Conservation (phyloP, 352 stramenopile species). For the Phytophthora crassamura region DNA sequence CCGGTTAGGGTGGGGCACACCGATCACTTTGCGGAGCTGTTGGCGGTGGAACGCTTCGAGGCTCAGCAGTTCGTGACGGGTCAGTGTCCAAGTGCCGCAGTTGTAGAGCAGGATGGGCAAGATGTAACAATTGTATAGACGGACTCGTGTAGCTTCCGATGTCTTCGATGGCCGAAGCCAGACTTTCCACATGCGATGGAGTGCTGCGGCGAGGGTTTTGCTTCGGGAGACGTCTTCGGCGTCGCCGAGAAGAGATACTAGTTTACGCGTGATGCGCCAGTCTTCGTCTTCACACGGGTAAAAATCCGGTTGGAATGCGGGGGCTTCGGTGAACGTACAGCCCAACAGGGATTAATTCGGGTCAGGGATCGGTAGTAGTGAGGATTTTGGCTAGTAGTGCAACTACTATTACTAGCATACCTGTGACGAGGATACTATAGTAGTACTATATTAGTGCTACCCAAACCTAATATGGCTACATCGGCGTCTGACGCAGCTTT, state of each 20-base stretch:
- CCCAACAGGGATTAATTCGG: too few species aligned
- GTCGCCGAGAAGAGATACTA: conserved; percentile 14
- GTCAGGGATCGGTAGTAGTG: too few species aligned
- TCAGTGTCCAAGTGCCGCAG: conserved; percentile 13
- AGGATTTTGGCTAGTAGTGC: too few species aligned
- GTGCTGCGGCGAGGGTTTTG: conserved; percentile 17
- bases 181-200: conserved; percentile 19
- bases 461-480: too few species aligned
- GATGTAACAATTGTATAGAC: conserved; percentile 21
- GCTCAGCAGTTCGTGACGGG: not conserved
- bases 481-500: too few species aligned
- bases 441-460: too few species aligned
- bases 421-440: too few species aligned
- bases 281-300: conserved; percentile 3
- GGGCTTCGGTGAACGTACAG: not conserved
- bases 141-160: conserved; percentile 5
- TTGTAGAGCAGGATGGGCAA: conserved; percentile 18
- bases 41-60: conserved; percentile 5
- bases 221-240: conserved; percentile 5
- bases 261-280: conserved; percentile 12
- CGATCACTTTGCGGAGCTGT: conserved; percentile 15
- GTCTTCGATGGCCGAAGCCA: conserved; percentile 18
- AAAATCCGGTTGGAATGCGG: not conserved
- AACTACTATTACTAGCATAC: too few species aligned
- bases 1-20: not conserved